Evolutionary conservation across 306 rosid species (phyloP), one percentile per base, ranked within the genome.

Genomic region (Begonia fuchsioides): DNA sequence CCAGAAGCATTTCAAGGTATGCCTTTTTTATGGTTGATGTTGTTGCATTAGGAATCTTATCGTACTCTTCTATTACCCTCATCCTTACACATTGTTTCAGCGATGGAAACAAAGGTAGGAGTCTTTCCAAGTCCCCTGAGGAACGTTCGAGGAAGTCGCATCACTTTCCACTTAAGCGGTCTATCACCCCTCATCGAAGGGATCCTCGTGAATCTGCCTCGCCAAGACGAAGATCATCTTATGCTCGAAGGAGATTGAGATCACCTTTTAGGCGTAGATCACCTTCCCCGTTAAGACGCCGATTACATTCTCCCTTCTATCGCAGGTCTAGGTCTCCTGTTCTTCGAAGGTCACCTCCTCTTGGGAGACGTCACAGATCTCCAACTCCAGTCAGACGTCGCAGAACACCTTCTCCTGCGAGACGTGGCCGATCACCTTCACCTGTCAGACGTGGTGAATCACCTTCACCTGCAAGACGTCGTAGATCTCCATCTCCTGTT

Each of bases 91-190:
- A 46, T 44, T 58, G 52, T 20, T 61, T 60, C 49, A 64, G 82
- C 65, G 74, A 62, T 49, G 65, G 79, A 38, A 67, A 53, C 32
- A 65, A 57, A 59, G 71, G 93, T 44, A 77, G 70, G 53, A 85
- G 94, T 47, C 18, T 70, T 53, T 85, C 94, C 14, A 58, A 72
- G 57, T 81, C 94, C 41, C 83, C 83, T 10, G 62, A 52, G 56
- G 76, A 64, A 19, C 60, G 59, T 7, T 66, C 68, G 3, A 84
- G 70, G 41, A 78, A 80, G 63, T 63, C 51, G 57, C 57, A 3
- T 5, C 65, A 45, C n/a, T 56, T 57, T 10, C 63, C 18, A 1
- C 55, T 11, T 35, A 55, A 61, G 43, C 2, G 13, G 54, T 57
- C 61, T 57, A 16, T 17, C 0, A 57, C 52, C 15, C 61, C 61